Evolutionary conservation across 768 basidiomycete species (phyloP).

Genomic region (Thelephora ganbajun): DNA sequence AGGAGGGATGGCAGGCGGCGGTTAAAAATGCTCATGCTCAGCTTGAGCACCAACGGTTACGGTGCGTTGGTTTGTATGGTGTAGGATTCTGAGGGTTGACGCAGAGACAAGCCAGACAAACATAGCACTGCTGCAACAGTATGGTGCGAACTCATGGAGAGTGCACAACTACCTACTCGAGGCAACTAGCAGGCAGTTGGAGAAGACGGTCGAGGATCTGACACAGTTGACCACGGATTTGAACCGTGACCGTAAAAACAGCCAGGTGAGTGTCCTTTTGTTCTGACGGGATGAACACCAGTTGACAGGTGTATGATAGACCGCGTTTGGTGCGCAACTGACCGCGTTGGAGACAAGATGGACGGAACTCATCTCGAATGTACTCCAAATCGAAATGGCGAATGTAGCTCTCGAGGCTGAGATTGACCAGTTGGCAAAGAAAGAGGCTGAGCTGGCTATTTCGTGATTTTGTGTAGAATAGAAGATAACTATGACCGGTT

Average conservation of each 20-base stretch:
- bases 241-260: conserved; percentile 81
- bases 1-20: conserved; percentile 65
- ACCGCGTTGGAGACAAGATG: conserved; percentile 75
- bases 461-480: conserved; percentile 4
- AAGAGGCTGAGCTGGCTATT: conserved; percentile 47
- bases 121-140: conserved; percentile 66
- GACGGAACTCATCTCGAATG: conserved; percentile 84
- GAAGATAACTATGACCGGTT: not conserved
- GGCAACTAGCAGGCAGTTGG: conserved; percentile 55
- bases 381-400: conserved; percentile 92
- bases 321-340: conserved; percentile 64
- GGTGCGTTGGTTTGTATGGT: conserved; percentile 28
- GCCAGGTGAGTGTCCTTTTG: conserved; percentile 38
- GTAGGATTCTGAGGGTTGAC: not conserved
- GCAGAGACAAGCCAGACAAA: conserved; percentile 41
- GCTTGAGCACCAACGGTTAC: conserved; percentile 70
- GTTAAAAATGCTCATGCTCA: conserved; percentile 69
- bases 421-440: conserved; percentile 42
- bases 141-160: conserved; percentile 85
- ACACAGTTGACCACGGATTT: conserved; percentile 71
- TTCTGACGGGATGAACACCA: not conserved
- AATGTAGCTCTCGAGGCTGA: conserved; percentile 81
- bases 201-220: conserved; percentile 61
- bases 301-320: conserved; percentile 27
- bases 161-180: conserved; percentile 85